phyloP scores from a whole-genome alignment of 345 rosid species.

The Gossypium ekmanianum region DNA sequence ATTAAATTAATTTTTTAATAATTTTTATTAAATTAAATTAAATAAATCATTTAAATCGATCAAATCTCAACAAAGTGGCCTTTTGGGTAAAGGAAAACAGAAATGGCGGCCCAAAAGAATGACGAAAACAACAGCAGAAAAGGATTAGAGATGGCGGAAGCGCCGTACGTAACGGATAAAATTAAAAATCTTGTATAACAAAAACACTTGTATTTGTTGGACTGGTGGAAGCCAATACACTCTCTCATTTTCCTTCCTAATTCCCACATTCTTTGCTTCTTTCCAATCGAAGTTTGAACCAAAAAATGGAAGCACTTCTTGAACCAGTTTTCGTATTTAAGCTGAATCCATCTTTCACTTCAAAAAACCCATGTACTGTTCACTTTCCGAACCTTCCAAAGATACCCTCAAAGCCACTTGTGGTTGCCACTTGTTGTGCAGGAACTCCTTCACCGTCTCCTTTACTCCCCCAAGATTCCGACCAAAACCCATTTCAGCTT shows the following conservation, averaged over 20 bases:
- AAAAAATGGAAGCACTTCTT: conserved; percentile 38
- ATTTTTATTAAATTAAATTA: too few relatives aligned
- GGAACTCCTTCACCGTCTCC: conserved; percentile 23
- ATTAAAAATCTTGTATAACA: neutral
- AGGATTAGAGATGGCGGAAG: neutral
- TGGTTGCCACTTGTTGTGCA: conserved; percentile 24
- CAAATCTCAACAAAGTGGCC: neutral
- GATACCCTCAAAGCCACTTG: conserved; percentile 21
- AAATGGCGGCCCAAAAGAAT: neutral
- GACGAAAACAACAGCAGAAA: neutral
- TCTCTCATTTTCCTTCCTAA: too few relatives aligned
- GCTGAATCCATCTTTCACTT: conserved; percentile 3
- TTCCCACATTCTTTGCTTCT: neutral
- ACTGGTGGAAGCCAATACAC: too few relatives aligned
- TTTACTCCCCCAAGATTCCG: conserved; percentile 10
- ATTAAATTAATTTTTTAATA: too few relatives aligned
- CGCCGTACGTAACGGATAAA: neutral
- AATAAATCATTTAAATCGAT: too few relatives aligned
- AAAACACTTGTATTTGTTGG: too few relatives aligned
- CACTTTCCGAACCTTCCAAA: conserved; percentile 27
- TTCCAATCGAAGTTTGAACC: conserved; percentile 16
- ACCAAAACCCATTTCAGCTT: conserved; percentile 10
- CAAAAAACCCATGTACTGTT: conserved; percentile 3
- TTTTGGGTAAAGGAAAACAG: neutral
- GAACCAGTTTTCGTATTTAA: conserved; percentile 24